Conservation (phyloP, 2,329 filamentous ascomycete genomes). For the Colletotrichum sp. region DNA sequence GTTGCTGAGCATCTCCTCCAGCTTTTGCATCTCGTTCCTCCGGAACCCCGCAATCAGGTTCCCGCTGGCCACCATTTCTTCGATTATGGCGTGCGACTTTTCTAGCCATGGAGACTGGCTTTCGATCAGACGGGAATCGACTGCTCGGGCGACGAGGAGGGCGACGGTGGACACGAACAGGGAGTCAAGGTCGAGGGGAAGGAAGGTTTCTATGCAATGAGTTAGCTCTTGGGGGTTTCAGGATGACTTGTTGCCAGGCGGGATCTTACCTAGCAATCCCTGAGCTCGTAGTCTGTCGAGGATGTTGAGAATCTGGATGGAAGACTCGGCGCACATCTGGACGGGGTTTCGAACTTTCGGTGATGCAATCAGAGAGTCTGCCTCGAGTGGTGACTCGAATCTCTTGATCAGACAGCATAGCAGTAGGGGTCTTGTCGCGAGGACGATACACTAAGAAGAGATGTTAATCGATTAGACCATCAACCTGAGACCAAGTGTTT, state of each 20-base stretch:
- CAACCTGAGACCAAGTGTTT: too few species aligned
- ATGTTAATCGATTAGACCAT: neutral
- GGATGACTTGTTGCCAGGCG: neutral
- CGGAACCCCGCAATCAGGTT: slow-evolving; percentile 50
- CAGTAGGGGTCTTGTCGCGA: slow-evolving; percentile 32
- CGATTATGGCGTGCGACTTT: slow-evolving; percentile 45
- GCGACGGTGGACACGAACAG: slow-evolving; percentile 46
- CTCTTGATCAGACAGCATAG: slow-evolving; percentile 35
- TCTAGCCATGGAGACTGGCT: slow-evolving; percentile 40
- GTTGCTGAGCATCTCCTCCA: slow-evolving; percentile 40
- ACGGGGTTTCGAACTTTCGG: slow-evolving; percentile 34
- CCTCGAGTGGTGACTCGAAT: slow-evolving; percentile 28
- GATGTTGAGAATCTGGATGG: slow-evolving; percentile 37
- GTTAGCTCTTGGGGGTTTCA: neutral
- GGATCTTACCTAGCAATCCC: slow-evolving; percentile 46
- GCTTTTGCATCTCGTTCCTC: slow-evolving; percentile 47
- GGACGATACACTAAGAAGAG: slow-evolving; percentile 30
- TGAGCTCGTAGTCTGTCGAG: slow-evolving; percentile 48
- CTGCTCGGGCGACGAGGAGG: slow-evolving; percentile 39
- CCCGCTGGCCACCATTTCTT: slow-evolving; percentile 49
- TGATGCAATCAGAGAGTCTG: slow-evolving; percentile 39
- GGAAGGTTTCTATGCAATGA: slow-evolving; percentile 41
- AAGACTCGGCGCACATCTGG: slow-evolving; percentile 38
- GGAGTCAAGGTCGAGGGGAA: slow-evolving; percentile 48
- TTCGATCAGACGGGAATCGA: slow-evolving; percentile 39